A percentile compares a stretch with the other conserved stretches of the same genome.
phyloP scores from a whole-genome alignment of 2,329 filamentous ascomycete genomes.

The Orbilia oligospora region DNA sequence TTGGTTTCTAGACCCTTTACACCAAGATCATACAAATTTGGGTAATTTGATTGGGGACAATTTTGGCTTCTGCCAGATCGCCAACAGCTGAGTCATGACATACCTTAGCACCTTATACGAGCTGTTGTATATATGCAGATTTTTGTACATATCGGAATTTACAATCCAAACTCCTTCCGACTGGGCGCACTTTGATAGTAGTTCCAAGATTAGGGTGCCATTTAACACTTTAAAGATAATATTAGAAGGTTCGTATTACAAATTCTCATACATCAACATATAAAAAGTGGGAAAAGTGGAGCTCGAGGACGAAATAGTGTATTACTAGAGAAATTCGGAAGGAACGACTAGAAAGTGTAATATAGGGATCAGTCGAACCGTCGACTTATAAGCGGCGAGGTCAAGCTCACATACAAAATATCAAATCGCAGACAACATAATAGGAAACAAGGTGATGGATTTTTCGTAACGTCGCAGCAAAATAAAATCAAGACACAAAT shows the following conservation, averaged over 20 bases:
- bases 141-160: conserved; percentile 18
- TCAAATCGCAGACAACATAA: neutral
- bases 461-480: conserved; percentile 3
- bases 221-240: neutral
- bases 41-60: no score
- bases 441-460: neutral
- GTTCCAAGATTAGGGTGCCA: no score
- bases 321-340: conserved; percentile 35
- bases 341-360: conserved; percentile 36
- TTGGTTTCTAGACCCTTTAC: conserved; percentile 79
- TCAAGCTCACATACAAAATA: conserved; percentile 26
- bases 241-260: conserved; percentile 3
- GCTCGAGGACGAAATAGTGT: neutral
- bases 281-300: neutral
- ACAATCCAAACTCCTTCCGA: neutral
- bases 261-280: neutral
- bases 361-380: conserved; percentile 11
- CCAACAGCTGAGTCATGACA: no score
- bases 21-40: neutral
- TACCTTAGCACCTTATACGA: neutral
- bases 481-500: neutral
- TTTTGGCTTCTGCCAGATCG: no score
- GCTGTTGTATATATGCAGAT: conserved; percentile 11
- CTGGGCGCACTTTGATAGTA: neutral
- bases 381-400: conserved; percentile 14